These are phyloP conservation scores for Nicotiana knightiana DNA, from an alignment of 257 asterid species.

Conservation along the genomic window DNA sequence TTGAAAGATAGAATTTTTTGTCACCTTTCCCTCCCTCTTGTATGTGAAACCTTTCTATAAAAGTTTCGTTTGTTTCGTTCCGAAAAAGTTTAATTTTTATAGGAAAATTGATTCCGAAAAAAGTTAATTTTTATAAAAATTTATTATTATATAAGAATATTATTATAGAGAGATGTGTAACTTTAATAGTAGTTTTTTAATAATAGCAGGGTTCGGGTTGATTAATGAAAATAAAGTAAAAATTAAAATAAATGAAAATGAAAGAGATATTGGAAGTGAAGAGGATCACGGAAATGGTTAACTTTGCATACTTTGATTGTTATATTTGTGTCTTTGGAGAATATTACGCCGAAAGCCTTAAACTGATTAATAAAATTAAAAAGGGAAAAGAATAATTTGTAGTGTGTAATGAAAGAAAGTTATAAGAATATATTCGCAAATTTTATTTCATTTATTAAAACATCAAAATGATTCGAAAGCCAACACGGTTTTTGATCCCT, in stretches of 20 bases:
- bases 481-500: not conserved
- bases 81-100: no score
- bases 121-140: no score
- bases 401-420: not conserved
- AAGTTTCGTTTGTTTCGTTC: no score
- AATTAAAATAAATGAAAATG: not conserved
- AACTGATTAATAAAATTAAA: not conserved
- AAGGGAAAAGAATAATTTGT: not conserved
- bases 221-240: no score
- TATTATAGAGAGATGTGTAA: no score
- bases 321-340: not conserved
- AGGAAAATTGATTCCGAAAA: no score
- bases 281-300: not conserved
- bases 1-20: not conserved
- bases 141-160: no score
- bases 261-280: not conserved
- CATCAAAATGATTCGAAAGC: not conserved
- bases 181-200: no score
- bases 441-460: not conserved
- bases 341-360: not conserved
- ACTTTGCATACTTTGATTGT: not conserved
- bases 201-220: no score
- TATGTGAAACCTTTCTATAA: no score
- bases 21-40: not conserved
- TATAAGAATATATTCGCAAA: not conserved